These are phyloP conservation scores for Podaxis mareebaensis DNA, from an alignment of 768 basidiomycete species.

Conservation along the genomic window DNA sequence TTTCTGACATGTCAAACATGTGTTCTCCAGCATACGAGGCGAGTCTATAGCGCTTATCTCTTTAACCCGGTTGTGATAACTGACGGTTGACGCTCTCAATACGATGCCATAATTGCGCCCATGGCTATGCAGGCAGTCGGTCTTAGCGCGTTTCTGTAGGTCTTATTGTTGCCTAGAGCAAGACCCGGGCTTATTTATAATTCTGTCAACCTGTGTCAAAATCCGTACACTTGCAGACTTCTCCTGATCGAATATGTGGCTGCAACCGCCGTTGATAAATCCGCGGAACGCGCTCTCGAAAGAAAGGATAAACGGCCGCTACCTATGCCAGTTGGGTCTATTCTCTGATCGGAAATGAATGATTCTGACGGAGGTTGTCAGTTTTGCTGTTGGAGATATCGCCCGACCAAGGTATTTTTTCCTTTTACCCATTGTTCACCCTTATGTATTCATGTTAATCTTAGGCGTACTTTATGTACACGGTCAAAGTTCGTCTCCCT, in stretches of 20 bases:
- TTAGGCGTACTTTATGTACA: conserved; percentile 87
- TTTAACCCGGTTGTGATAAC: neutral
- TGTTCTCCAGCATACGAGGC: conserved; percentile 65
- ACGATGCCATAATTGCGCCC: neutral
- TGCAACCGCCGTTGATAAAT: conserved; percentile 60
- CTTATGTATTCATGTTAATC: conserved; percentile 1
- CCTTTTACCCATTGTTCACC: neutral
- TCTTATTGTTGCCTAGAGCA: conserved; percentile 14
- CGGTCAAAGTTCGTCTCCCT: conserved; percentile 63
- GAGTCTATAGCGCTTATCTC: conserved; percentile 20
- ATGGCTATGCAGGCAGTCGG: conserved; percentile 61
- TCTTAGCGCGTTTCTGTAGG: conserved; percentile 83
- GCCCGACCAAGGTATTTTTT: conserved; percentile 72
- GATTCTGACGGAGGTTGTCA: conserved; percentile 25
- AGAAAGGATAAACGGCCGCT: conserved; percentile 78
- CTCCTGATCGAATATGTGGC: conserved; percentile 87
- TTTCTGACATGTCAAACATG: conserved; percentile 9
- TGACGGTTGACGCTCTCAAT: neutral
- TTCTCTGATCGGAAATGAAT: neutral
- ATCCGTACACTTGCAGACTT: conserved; percentile 41
- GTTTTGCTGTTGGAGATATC: conserved; percentile 82
- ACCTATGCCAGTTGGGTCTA: conserved; percentile 55
- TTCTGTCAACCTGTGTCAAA: neutral
- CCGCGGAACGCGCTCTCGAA: conserved; percentile 65
- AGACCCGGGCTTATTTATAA: conserved; percentile 3